Evolutionary conservation across 2,329 filamentous ascomycete species (phyloP).

Genomic region (Fusarium sp.): DNA sequence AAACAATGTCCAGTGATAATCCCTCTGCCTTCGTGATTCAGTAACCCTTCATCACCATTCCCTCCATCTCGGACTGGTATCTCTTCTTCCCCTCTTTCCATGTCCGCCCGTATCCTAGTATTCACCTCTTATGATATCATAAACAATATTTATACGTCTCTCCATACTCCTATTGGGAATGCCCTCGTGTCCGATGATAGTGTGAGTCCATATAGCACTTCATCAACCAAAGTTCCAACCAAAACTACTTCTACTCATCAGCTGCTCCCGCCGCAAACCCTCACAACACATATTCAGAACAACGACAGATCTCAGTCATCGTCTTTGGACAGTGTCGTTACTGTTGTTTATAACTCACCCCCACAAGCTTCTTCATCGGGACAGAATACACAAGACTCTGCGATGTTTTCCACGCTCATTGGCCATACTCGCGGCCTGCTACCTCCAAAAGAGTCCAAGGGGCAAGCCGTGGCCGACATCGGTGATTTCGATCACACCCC

Average conservation of each 20-base stretch:
- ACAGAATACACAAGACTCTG: not conserved
- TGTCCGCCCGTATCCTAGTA: conserved; percentile 16
- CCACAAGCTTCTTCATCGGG: not conserved
- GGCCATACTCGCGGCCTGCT: conserved; percentile 39
- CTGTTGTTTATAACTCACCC: not conserved
- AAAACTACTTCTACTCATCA: not conserved
- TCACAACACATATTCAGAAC: not conserved
- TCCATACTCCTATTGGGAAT: conserved; percentile 7
- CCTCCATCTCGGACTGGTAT: not conserved
- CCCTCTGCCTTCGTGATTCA: not conserved
- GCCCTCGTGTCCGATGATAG: conserved; percentile 27
- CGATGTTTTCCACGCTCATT: conserved; percentile 44
- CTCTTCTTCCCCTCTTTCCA: conserved; percentile 1
- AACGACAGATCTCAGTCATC: not conserved
- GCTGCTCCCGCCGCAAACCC: not conserved
- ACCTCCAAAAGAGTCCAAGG: conserved; percentile 28
- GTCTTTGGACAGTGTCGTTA: not conserved
- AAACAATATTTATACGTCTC: conserved; percentile 6
- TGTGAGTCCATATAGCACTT: conserved; percentile 9
- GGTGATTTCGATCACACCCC: conserved; percentile 52
- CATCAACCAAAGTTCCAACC: conserved; percentile 5
- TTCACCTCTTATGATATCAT: conserved; percentile 1
- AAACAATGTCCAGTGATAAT: not conserved
- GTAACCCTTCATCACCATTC: conserved; percentile 14
- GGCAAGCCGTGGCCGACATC: conserved; percentile 32